Base-by-base conservation (phyloP, 2,329 filamentous ascomycete genomes). In the Penicillium sp. region DNA sequence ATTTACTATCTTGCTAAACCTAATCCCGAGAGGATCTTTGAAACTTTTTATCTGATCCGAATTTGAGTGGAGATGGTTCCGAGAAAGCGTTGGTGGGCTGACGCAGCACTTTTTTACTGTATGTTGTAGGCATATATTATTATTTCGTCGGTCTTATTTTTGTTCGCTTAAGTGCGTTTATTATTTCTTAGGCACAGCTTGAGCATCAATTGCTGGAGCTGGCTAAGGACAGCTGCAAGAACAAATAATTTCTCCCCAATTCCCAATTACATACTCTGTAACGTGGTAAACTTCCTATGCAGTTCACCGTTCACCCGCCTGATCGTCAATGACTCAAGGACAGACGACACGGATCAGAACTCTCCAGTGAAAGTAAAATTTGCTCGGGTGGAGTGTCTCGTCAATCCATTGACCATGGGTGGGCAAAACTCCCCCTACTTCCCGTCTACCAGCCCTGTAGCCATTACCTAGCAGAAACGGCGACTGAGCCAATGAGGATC, bases 41-140 rank as follows among this genome's bases (percentile, higher is more conserved):
- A 25, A 53, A 31, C 40, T 60, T 60, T 60, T 58, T 53, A 66
- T 66, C 64, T 59, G 64, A 66, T 66, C 61, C 62, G 58, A 48
- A 23, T 33, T 15, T 21, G 16, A 47, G 44, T 52, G 56, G 50
- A 38, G 49, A 52, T 57, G 44, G 49, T 50, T 47, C 47, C 57
- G 58, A 59, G 61, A 39, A 57, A 50, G 34, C 47, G 50, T 38
- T 21, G 60, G 63, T 66, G 63, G 60, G 60, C 63, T 66, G 64
- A 65, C 58, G 59, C 53, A 39, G 34, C 34, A 15, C 33, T 53
- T 31, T 21, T 50, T 16, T 11, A 2, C 15, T 16, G 33, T 31
- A 13, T 0, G 25, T 25, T 25, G 25, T 31, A 31, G 29, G 31
- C 11, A 33, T 33, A 33, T 33, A 33, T 33, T 23, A 23, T 23